Base-by-base conservation (phyloP, 192 early-diverging fungal species). In the Radiomyces spectabilis region DNA sequence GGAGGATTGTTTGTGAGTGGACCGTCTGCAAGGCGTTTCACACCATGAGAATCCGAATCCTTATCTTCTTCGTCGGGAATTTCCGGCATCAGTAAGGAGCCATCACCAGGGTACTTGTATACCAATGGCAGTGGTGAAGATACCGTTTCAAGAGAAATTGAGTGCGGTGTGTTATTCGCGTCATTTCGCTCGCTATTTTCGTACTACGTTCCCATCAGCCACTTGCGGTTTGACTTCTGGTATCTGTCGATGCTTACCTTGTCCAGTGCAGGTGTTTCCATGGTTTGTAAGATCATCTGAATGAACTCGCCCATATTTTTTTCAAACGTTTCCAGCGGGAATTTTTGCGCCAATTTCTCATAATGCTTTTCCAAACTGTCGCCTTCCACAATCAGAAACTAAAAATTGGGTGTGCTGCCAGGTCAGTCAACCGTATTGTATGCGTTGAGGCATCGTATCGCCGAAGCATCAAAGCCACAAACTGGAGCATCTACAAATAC, bases 31-130 rank as follows among this genome's bases (percentile, higher is more conserved):
- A n/a, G n/a, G n/a, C n/a, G n/a, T n/a, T n/a, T n/a, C n/a, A n/a
- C n/a, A n/a, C n/a, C n/a, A n/a, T n/a, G n/a, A n/a, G n/a, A n/a
- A n/a, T n/a, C n/a, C n/a, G n/a, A n/a, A 26, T 33, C 29, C 5
- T 59, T 27, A 31, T 51, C 48, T n/a, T 74, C 75, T 30, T 71
- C 69, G 27, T 68, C 76, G 29, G 73, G 72, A 1, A 74, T 61
- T 27, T 73, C 76, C 8, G 76, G 76, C 72, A 78, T 78, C 18
- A 74, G 69, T 16, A 78, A 46, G 2, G 76, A 61, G 9, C 72
- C 72, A 43, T 78, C 76, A 5, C 67, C 70, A 53, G 73, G 74
- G 8, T 66, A 69, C 22, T 74, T 69, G 24, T 71, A 72, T 6
- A 72, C 55, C 13, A n/a, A n/a, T n/a, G n/a, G n/a, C n/a, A n/a